Percentiles rank a stretch among this genome's conserved stretches.
These are phyloP conservation scores for Saturnispora silvae DNA, from an alignment of 805 yeast species.

Conservation along the genomic window DNA sequence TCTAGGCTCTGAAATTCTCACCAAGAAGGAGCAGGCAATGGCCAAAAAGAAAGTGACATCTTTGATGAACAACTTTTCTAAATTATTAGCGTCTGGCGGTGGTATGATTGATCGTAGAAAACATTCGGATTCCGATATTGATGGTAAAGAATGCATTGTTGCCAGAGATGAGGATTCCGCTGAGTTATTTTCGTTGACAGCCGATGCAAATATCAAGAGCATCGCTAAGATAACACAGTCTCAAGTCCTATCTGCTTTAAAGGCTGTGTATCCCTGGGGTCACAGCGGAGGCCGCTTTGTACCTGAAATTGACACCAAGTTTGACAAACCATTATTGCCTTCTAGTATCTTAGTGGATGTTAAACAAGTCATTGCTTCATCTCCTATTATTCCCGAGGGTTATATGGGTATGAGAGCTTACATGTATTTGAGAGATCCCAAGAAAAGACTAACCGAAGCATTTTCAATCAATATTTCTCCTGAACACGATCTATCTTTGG, in stretches of 20 bases:
- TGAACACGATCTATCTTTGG: conserved; percentile 47
- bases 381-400: conserved; percentile 52
- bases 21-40: conserved; percentile 38
- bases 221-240: conserved; percentile 55
- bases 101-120: conserved; percentile 26
- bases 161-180: conserved; percentile 56
- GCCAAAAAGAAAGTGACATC: conserved; percentile 43
- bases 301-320: conserved; percentile 38
- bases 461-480: conserved; percentile 58
- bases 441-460: conserved; percentile 64
- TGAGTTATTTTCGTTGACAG: conserved; percentile 33
- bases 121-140: conserved; percentile 18
- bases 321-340: conserved; percentile 41
- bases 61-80: conserved; percentile 48
- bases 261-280: conserved; percentile 55
- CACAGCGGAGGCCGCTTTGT: conserved; percentile 26
- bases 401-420: conserved; percentile 64
- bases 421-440: conserved; percentile 56
- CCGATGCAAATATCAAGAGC: conserved; percentile 20
- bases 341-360: conserved; percentile 70
- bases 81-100: conserved; percentile 39
- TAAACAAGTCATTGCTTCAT: conserved; percentile 52
- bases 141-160: conserved; percentile 56
- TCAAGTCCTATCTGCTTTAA: conserved; percentile 61
- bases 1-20: conserved; percentile 39